A percentile compares a stretch with the other conserved stretches of the same genome.
These are phyloP conservation scores for Phyllosticta citrichinensis DNA, from an alignment of 2,329 filamentous ascomycete genomes.

Conservation along the genomic window DNA sequence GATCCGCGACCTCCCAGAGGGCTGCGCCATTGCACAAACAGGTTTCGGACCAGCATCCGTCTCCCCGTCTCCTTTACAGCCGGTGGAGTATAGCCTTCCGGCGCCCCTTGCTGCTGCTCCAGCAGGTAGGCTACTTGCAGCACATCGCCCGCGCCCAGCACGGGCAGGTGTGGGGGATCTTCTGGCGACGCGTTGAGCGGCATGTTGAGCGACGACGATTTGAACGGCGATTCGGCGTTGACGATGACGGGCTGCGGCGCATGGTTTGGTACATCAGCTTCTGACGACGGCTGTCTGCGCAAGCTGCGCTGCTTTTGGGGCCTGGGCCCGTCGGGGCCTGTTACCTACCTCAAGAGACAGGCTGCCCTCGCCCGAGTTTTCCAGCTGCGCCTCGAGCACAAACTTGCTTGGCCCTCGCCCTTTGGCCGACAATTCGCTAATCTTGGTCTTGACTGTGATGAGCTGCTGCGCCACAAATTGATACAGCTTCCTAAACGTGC, in stretches of 20 bases:
- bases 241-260: slow-evolving; percentile 34
- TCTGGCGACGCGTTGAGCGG: slow-evolving; percentile 29
- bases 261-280: background rate
- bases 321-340: slow-evolving; percentile 3
- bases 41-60: slow-evolving; percentile 59
- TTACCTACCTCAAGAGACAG: slow-evolving; percentile 65
- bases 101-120: slow-evolving; percentile 42
- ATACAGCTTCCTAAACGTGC: slow-evolving; percentile 90
- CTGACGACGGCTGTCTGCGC: background rate
- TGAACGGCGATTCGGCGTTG: slow-evolving; percentile 44
- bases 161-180: slow-evolving; percentile 28
- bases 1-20: slow-evolving; percentile 84
- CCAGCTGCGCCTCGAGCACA: slow-evolving; percentile 85
- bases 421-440: slow-evolving; percentile 50
- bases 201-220: slow-evolving; percentile 45
- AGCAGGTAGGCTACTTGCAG: slow-evolving; percentile 55
- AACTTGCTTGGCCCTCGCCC: slow-evolving; percentile 42
- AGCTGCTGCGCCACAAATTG: slow-evolving; percentile 91
- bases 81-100: slow-evolving; percentile 27
- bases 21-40: slow-evolving; percentile 80
- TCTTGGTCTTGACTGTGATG: slow-evolving; percentile 83
- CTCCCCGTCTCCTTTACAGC: slow-evolving; percentile 26
- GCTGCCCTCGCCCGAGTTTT: slow-evolving; percentile 80
- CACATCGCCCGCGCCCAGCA: slow-evolving; percentile 52
- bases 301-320: background rate